These are phyloP conservation scores for Penstemon eatonii DNA, from an alignment of 257 asterid species.

Conservation along the genomic window DNA sequence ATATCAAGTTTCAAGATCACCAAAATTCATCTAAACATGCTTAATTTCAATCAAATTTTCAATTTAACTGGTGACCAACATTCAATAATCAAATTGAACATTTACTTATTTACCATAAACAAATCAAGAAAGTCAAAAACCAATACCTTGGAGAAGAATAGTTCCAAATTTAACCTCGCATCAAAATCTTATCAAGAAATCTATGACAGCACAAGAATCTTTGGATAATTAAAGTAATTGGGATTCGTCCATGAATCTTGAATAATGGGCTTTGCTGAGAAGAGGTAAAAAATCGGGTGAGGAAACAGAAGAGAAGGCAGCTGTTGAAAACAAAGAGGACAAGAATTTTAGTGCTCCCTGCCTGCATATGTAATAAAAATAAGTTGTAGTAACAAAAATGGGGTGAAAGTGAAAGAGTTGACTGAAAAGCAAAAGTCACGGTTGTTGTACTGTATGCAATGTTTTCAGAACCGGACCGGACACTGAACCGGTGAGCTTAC, in stretches of 20 bases:
- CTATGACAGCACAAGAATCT: constrained; percentile 7
- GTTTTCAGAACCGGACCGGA: too few relatives aligned
- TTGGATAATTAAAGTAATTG: neutral
- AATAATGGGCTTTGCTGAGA: constrained; percentile 31
- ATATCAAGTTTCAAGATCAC: neutral
- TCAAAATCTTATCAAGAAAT: constrained; percentile 26
- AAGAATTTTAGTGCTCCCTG: constrained; percentile 8
- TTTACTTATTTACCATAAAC: neutral
- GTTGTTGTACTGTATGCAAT: constrained; percentile 8
- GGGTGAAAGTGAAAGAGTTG: constrained; percentile 38
- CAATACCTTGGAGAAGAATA: constrained; percentile 1
- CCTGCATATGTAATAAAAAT: neutral
- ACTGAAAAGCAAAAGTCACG: constrained; percentile 36
- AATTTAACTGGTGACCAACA: constrained; percentile 18
- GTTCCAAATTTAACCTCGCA: constrained; percentile 23
- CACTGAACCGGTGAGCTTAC: too few relatives aligned
- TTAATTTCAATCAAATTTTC: constrained; percentile 8
- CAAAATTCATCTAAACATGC: constrained; percentile 2
- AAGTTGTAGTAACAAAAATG: neutral
- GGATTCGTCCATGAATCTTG: constrained; percentile 39
- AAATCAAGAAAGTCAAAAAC: neutral
- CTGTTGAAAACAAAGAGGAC: constrained; percentile 24
- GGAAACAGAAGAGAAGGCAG: constrained; percentile 27
- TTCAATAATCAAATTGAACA: neutral
- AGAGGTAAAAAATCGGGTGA: constrained; percentile 27